Base-by-base conservation (phyloP, 257 asterid genomes). In the Capsicum rhomboideum region DNA sequence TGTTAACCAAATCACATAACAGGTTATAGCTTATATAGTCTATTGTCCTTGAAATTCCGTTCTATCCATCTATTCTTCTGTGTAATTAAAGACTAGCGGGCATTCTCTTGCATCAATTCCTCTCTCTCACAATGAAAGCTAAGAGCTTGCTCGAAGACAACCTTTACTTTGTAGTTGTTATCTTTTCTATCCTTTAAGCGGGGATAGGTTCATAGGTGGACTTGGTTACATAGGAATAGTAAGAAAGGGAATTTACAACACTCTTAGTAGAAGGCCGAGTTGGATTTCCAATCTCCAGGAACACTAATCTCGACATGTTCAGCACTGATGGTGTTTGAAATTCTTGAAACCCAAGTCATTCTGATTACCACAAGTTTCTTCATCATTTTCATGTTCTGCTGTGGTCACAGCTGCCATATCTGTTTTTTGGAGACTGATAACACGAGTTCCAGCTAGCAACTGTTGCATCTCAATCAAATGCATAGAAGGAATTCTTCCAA, bases 351-450 rank as follows among this genome's bases (percentile, higher is more conserved):
- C 66, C 8, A 58, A 21, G 10, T 58, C 66, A 21, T n/a, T 58
- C 31, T n/a, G 66, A n/a, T 21, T n/a, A 58, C 34, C 18, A 26
- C 12, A 61, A 59, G 23, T 59, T 58, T 21, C 67, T 10, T 59
- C 29, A 10, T 21, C 63, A 61, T 23, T 67, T 72, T 72, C 79
- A 63, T 80, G 84, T 64, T 63, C 86, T 56, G 87, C 80, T 68
- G 58, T 64, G 80, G 81, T 68, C 69, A 18, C 63, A 80, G 23
- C 71, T 80, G 64, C 21, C 75, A 66, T 59, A 23, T 21, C 31
- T 59, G 8, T 59, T 12, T 11, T 3, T 23, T 23, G 26, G 17
- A 4, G 34, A 61, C 68, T 23, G 68, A 44, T 2, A 49, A 12
- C 0, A 23, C 37, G 0, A 12, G 79, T 72, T 72, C 21, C 59